Conservation (phyloP, 2,329 filamentous ascomycete genomes). For the Monosporascus sp. region DNA sequence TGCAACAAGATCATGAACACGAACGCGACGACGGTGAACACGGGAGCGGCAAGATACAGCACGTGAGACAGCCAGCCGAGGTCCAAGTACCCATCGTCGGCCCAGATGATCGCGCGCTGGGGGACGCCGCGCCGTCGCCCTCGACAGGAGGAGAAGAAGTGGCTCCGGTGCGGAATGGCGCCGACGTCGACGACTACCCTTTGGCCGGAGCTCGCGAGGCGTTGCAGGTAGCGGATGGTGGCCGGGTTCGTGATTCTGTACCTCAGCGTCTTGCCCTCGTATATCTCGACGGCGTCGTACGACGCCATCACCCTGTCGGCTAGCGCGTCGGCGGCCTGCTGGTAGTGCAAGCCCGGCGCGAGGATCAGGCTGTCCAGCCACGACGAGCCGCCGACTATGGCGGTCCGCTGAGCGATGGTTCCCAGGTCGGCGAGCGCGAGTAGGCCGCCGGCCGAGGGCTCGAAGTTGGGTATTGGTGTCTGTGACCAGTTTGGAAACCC, state of each 20-base stretch:
- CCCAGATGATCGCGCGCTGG: slow-evolving; percentile 24
- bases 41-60: slow-evolving; percentile 42
- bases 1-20: slow-evolving; percentile 40
- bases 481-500: slow-evolving; percentile 37
- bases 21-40: slow-evolving; percentile 40
- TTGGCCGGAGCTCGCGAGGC: slow-evolving; percentile 50
- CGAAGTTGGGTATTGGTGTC: slow-evolving; percentile 39
- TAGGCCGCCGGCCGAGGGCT: slow-evolving; percentile 47
- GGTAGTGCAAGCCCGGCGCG: slow-evolving; percentile 56
- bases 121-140: slow-evolving; percentile 20
- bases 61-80: slow-evolving; percentile 43
- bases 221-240: slow-evolving; percentile 49
- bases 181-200: slow-evolving; percentile 54
- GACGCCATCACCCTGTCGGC: slow-evolving; percentile 36
- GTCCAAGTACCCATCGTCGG: slow-evolving; percentile 21
- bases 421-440: slow-evolving; percentile 55
- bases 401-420: slow-evolving; percentile 51
- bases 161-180: slow-evolving; percentile 40
- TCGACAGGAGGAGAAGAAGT: slow-evolving; percentile 15
- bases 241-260: slow-evolving; percentile 44
- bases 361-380: slow-evolving; percentile 53
- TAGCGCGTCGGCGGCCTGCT: slow-evolving; percentile 50
- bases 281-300: slow-evolving; percentile 33
- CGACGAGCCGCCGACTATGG: slow-evolving; percentile 49
- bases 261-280: slow-evolving; percentile 22